Evolutionary conservation across 495 filamentous ascomycete genomes (phyloP), one percentile per base, ranked within the genome.

Genomic region (Rusavskia elegans): DNA sequence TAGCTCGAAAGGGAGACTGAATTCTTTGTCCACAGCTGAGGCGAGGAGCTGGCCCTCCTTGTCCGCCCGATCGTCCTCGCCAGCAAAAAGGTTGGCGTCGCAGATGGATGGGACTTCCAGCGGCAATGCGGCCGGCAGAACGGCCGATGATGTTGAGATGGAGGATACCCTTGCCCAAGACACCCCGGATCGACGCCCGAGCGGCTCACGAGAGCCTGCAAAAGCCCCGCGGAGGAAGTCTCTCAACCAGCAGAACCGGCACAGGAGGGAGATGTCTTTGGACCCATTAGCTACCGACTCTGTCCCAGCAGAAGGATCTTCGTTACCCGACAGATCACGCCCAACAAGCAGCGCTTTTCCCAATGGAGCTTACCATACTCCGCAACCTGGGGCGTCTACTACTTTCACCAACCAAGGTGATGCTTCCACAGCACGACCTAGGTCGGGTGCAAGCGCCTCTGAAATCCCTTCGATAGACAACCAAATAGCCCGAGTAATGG

Each of bases 401-500:
- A 52, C 59, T 19, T 55, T 51, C 40, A 55, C 59, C 14, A 60
- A 49, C 8, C 23, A 48, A 16, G 20, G 55, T 21, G 56, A 54
- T 38, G 19, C 36, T 32, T 53, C 49, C 32, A 58, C 48, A 23
- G 51, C 51, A 53, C 52, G 52, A 4, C 54, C 54, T 20, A 36
- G 55, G 36, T 59, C 56, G n/a, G 53, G 45, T 45, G 30, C 54
- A 50, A 23, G 50, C 46, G 45, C 38, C 53, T 3, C 52, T 50
- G 53, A 66, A n/a, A 57, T 63, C 51, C 82, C 79, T 14, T 67
- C 78, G n/a, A 71, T 85, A 55, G 85, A 89, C 48, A 81, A 87
- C 27, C 93, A 96, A 57, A 77, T 94, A 42, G 72, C 72, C 21
- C 73, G 76, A 9, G 85, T 98, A 16, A 67, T 74, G 49, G 71